Base-by-base conservation (phyloP, 169 alveolate genomes). In the Plasmodium vinckei region DNA sequence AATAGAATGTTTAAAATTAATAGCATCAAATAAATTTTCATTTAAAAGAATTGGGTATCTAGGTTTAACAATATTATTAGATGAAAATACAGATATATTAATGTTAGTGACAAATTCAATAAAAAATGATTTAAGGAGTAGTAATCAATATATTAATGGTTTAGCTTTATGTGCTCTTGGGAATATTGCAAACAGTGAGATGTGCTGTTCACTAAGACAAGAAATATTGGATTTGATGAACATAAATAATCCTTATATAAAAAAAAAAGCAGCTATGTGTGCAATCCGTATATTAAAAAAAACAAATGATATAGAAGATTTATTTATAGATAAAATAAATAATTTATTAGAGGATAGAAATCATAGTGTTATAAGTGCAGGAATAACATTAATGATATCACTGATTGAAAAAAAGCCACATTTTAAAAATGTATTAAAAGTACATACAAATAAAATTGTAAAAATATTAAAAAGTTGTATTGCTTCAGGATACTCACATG, bases 41-140 rank as follows among this genome's bases (percentile, higher is more conserved):
- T 98, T 96, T 89, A 97, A 98, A 93, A 91, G 99, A 70, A 97
- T 98, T 19, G 99, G 99, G 46, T 99, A 99, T 90, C 94, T 99
- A 69, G 99, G 99, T 9, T 92, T 99, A 65, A 96, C 98, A 17
- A 97, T 97, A 92, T 95, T 99, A 27, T 93, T 99, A 93, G 99
- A 98, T 92, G 99, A 98, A 94, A 96, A 98, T 88, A 94, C 99
- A 54, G 99, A 99, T 87, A 97, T 98, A 21, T 96, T 98, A 71
- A 96, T 99, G 97, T 92, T 98, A 94, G 99, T 99, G 10, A 98
- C 99, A 15, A 98, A 98, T 95, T 94, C 98, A 68, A 97, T 99
- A 87, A 98, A 98, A 94, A 97, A 97, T 73, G 99, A 99, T 94
- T 92, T 99, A 93, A 93, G 96, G 86, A 94, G 95, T 94, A 93